Conservation (phyloP, 1,284 basidiomycete genomes). For the Ganoderma boninense region DNA sequence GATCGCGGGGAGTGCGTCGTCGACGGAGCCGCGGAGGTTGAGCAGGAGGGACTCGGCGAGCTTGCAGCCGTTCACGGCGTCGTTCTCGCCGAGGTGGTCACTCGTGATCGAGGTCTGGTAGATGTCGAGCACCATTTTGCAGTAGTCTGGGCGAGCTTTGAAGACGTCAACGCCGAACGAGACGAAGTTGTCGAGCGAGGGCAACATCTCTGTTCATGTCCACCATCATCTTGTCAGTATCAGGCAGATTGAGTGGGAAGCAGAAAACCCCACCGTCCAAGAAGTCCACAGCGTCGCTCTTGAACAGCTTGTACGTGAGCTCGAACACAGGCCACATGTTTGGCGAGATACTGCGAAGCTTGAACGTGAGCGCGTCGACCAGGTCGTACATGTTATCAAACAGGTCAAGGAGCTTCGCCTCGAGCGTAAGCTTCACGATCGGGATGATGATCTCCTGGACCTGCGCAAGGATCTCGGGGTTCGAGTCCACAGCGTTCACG, state of each 20-base stretch:
- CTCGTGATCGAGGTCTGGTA: slow-evolving; percentile 81
- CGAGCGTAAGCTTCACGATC: slow-evolving; percentile 80
- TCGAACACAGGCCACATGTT: slow-evolving; percentile 91
- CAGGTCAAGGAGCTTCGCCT: slow-evolving; percentile 80
- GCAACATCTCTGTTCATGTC: slow-evolving; percentile 80
- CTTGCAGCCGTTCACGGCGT: slow-evolving; percentile 87
- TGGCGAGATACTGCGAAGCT: slow-evolving; percentile 77
- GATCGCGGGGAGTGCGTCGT: slow-evolving; percentile 73
- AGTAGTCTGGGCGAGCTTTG: slow-evolving; percentile 78
- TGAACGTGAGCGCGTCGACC: slow-evolving; percentile 88
- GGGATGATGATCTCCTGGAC: slow-evolving; percentile 87
- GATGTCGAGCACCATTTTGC: slow-evolving; percentile 86
- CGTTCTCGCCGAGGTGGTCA: slow-evolving; percentile 82
- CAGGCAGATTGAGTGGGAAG: not conserved
- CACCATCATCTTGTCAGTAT: not conserved
- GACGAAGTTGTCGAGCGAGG: slow-evolving; percentile 90
- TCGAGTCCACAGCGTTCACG: slow-evolving; percentile 75
- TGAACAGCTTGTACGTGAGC: slow-evolving; percentile 86
- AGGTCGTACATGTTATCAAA: slow-evolving; percentile 92
- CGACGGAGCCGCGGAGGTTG: slow-evolving; percentile 79
- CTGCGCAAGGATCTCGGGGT: slow-evolving; percentile 80
- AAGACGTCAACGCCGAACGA: slow-evolving; percentile 86
- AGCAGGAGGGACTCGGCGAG: slow-evolving; percentile 86
- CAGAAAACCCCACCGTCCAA: slow-evolving; percentile 67
- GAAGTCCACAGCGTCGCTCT: slow-evolving; percentile 86